These are phyloP conservation scores for Lactarius trivialis DNA, from an alignment of 768 basidiomycete genomes.

Conservation along the genomic window DNA sequence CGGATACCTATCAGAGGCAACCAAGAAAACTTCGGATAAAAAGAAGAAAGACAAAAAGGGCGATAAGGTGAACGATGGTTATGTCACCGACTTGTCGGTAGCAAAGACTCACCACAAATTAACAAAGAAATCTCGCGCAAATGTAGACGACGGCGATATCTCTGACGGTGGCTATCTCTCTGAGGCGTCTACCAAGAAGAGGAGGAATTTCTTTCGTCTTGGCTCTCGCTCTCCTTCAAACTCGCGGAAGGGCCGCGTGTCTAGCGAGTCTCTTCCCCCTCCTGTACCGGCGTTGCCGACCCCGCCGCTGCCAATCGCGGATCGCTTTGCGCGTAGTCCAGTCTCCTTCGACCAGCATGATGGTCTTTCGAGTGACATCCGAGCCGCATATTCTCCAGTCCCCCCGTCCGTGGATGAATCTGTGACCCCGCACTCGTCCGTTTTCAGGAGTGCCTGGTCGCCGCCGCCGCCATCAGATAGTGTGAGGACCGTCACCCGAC, in stretches of 20 bases:
- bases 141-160: constrained; percentile 23
- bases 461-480: not conserved
- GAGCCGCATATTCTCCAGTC: not conserved
- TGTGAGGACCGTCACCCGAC: not conserved
- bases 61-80: constrained; percentile 16
- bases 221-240: constrained; percentile 13
- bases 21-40: constrained; percentile 16
- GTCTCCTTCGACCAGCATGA: not conserved
- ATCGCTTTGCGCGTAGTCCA: constrained; percentile 5
- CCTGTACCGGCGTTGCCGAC: constrained; percentile 18
- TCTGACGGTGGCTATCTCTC: constrained; percentile 31
- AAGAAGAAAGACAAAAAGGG: constrained; percentile 21
- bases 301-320: constrained; percentile 5
- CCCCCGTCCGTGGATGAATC: not conserved
- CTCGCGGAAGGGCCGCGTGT: constrained; percentile 5
- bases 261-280: not conserved
- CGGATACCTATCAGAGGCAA: constrained; percentile 25
- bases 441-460: not conserved
- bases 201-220: constrained; percentile 24
- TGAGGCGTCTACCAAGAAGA: constrained; percentile 29
- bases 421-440: not conserved
- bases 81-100: constrained; percentile 1
- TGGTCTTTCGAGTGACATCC: not conserved
- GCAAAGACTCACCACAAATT: constrained; percentile 1
- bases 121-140: constrained; percentile 20